Percentiles rank a stretch among this genome's conserved stretches.
Conservation (phyloP, 2,329 filamentous ascomycete species). For the Gaeumannomyces tritici region DNA sequence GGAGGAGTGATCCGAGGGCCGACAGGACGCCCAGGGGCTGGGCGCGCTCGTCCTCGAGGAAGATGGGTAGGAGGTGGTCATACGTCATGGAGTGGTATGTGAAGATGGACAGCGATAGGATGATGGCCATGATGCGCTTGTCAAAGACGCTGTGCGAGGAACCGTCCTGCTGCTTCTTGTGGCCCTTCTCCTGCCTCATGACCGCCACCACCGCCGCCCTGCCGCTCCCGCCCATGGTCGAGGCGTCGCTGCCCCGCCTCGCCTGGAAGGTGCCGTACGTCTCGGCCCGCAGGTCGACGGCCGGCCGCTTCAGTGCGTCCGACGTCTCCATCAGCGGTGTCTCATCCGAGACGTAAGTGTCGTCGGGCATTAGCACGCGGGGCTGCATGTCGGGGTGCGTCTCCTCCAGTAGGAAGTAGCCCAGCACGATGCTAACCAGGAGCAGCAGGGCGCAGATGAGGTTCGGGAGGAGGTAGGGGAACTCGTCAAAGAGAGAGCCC, state of each 20-base stretch:
- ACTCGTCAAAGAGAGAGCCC: conserved; percentile 61
- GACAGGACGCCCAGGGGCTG: conserved; percentile 14
- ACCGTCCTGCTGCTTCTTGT: conserved; percentile 4
- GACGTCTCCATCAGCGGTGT: conserved; percentile 69
- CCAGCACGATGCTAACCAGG: conserved; percentile 66
- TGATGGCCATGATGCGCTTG: conserved; percentile 61
- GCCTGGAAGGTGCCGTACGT: conserved; percentile 66
- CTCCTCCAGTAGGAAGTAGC: conserved; percentile 76
- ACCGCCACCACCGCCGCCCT: neutral
- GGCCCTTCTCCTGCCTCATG: conserved; percentile 6
- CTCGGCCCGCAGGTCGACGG: conserved; percentile 66
- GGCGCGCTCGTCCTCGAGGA: conserved; percentile 71
- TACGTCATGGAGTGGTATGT: conserved; percentile 95
- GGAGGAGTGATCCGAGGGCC: conserved; percentile 6
- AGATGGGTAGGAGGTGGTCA: conserved; percentile 86
- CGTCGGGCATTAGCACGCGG: conserved; percentile 31
- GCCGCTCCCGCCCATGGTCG: neutral
- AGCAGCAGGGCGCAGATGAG: conserved; percentile 71
- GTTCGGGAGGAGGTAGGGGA: conserved; percentile 86
- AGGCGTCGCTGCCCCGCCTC: conserved; percentile 22
- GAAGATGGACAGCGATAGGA: conserved; percentile 79
- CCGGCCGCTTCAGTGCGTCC: conserved; percentile 62
- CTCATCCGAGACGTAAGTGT: conserved; percentile 49
- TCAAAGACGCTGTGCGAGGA: conserved; percentile 36
- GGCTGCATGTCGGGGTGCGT: conserved; percentile 78